Evolutionary conservation across 2,329 filamentous ascomycete genomes (phyloP).

Genomic region (Samsoniella hepiali): DNA sequence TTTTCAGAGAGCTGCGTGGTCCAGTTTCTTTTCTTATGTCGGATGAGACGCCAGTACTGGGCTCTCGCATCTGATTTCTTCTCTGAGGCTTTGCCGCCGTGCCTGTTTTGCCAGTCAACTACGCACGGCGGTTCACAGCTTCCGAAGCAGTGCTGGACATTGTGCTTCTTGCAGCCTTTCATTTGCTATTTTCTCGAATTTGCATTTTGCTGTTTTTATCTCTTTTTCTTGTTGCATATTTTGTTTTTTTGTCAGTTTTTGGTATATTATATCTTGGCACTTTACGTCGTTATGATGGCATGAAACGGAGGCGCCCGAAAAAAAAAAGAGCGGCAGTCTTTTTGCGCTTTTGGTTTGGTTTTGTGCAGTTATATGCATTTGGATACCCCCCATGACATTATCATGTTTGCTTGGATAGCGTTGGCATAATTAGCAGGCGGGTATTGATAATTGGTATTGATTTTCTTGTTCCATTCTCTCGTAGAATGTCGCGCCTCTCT

Average conservation of each 20-base stretch:
- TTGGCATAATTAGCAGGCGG: slow-evolving; percentile 19
- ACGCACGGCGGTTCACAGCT: background rate
- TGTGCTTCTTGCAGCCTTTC: background rate
- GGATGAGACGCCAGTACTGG: background rate
- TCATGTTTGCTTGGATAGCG: slow-evolving; percentile 18
- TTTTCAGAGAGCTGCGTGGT: background rate
- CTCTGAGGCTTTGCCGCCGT: background rate
- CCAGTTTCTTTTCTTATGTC: background rate
- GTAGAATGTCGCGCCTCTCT: background rate
- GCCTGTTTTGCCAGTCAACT: background rate
- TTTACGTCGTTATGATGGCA: slow-evolving; percentile 13
- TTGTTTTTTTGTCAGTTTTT: background rate
- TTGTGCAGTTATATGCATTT: slow-evolving; percentile 15
- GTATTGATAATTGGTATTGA: slow-evolving; percentile 6
- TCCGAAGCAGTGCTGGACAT: slow-evolving; percentile 18
- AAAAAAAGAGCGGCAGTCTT: background rate
- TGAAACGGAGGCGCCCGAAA: background rate
- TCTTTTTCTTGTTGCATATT: slow-evolving; percentile 4
- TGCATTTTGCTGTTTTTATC: background rate
- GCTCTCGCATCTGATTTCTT: background rate
- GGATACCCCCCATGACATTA: slow-evolving; percentile 18
- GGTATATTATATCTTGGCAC: background rate
- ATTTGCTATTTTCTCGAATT: background rate
- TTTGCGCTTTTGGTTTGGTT: background rate
- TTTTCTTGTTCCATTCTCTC: background rate